A percentile compares a stretch with the other conserved stretches of the same genome.
phyloP scores from a whole-genome alignment of 2,329 filamentous ascomycete genomes.

The Aspergillus aculeatinus region DNA sequence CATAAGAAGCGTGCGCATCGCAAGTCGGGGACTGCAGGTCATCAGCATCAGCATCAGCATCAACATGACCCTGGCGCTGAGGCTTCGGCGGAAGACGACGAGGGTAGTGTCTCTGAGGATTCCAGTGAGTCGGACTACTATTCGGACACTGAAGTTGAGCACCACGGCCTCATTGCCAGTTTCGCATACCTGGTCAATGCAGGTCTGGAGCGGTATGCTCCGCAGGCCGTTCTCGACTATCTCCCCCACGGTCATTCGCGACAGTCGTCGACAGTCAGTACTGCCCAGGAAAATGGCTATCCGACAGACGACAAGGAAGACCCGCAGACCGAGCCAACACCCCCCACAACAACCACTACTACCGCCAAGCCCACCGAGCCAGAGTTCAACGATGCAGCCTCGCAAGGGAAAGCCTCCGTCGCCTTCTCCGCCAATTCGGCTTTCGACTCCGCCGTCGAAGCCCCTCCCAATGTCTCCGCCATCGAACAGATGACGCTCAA shows the following conservation, averaged over 20 bases:
- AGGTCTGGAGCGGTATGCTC: slow-evolving; percentile 52
- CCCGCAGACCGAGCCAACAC: background rate
- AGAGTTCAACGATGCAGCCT: slow-evolving; percentile 10
- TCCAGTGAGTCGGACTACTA: slow-evolving; percentile 21
- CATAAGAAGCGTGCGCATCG: slow-evolving; percentile 17
- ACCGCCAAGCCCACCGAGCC: background rate
- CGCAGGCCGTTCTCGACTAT: slow-evolving; percentile 51
- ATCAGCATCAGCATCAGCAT: background rate
- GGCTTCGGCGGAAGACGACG: background rate
- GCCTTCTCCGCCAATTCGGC: slow-evolving; percentile 21
- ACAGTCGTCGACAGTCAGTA: slow-evolving; percentile 12
- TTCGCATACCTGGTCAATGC: slow-evolving; percentile 37
- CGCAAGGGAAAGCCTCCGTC: slow-evolving; percentile 16
- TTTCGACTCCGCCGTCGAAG: slow-evolving; percentile 20
- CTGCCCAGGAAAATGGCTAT: background rate
- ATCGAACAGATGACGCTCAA: slow-evolving; percentile 27
- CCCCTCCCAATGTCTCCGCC: slow-evolving; percentile 21
- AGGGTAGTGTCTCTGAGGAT: slow-evolving; percentile 12
- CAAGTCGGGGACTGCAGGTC: background rate
- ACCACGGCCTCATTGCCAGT: slow-evolving; percentile 38
- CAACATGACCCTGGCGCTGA: slow-evolving; percentile 4
- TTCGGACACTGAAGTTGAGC: slow-evolving; percentile 23
- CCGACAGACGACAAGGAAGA: background rate
- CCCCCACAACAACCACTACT: background rate
- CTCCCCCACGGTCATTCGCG: slow-evolving; percentile 37